Evolutionary conservation across 163 green algal genomes (phyloP).

Genomic region (Scenedesmus sp.): DNA sequence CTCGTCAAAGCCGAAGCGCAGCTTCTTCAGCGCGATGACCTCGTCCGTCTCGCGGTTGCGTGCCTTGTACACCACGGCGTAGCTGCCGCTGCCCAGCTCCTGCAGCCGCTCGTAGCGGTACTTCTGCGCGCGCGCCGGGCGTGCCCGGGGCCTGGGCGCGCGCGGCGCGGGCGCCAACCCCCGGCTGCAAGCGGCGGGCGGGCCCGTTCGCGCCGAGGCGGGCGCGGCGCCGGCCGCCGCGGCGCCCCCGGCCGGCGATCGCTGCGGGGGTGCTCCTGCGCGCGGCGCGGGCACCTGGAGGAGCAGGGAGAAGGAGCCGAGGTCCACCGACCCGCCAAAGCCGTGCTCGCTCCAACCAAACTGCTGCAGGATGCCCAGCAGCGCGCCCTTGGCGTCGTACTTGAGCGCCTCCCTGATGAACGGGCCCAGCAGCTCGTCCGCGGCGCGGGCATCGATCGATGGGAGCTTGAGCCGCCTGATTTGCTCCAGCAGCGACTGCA

Average conservation of each 20-base stretch:
- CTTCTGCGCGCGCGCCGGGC: conserved; percentile 25
- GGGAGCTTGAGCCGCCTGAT: conserved; percentile 39
- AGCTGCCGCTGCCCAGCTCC: conserved; percentile 73
- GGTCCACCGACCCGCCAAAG: conserved; percentile 24
- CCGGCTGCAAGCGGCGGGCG: too few relatives aligned
- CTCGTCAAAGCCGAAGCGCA: conserved; percentile 72
- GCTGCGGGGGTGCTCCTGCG: neutral
- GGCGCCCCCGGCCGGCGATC: neutral
- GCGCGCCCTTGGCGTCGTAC: conserved; percentile 3
- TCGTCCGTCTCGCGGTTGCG: conserved; percentile 66
- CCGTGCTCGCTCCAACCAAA: conserved; percentile 32
- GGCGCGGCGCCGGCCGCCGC: too few relatives aligned
- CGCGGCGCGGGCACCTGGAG: conserved; percentile 6
- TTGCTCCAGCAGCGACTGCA: conserved; percentile 36
- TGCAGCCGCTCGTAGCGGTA: conserved; percentile 54
- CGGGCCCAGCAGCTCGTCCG: conserved; percentile 32
- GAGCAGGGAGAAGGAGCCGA: conserved; percentile 24
- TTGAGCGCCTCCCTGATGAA: conserved; percentile 29
- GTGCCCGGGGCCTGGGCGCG: neutral
- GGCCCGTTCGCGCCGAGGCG: too few relatives aligned
- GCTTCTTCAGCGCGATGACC: conserved; percentile 88
- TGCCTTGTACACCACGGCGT: conserved; percentile 79
- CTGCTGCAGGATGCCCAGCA: conserved; percentile 36
- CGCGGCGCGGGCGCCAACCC: too few relatives aligned
- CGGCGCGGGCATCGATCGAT: conserved; percentile 19